Evolutionary conservation across 139 green algal species (phyloP), one percentile per base, ranked within the genome.

Genomic region (Coccomyxa sp.): DNA sequence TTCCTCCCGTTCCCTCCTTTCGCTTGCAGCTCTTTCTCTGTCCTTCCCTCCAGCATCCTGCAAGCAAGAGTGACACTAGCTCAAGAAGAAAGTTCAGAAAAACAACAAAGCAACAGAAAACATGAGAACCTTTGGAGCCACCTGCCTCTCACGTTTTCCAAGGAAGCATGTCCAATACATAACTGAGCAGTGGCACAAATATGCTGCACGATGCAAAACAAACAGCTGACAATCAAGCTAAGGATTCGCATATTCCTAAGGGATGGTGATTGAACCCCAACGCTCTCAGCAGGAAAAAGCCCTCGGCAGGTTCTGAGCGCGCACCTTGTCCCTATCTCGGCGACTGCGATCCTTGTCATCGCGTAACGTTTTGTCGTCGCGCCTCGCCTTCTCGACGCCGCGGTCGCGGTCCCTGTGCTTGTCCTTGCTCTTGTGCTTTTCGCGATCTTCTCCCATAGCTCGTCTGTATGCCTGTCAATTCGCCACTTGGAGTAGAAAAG

Each of bases 381-480:
- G 75, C 21, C 63, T 71, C 63, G 63, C 18, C 63, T 71, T 71
- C 77, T 76, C 80, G 80, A 74, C 68, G 80, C 82, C 79, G 10
- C 79, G 81, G 25, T 86, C 68, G 1, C 79, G 71, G 57, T 86
- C 74, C 80, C 79, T 86, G 59, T 86, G 13, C 60, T 82, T 84
- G 38, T 88, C 81, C 51, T 83, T 84, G 12, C 17, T 67, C 60
- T 85, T 63, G 76, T 86, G 79, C 38, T 84, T 86, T 28, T 71
- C 63, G 18, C 21, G 18, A 25, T 71, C 63, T 28, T 71, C 63
- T 3, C 63, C 63, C 63, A 71, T 71, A 25, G 18, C 63, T 71
- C 63, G 63, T 71, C 63, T 21, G 18, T 71, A 21, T 71, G 63
- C 63, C 63, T 51, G 38, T 51, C 38, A 51, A 51, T 51, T 51